Conservation (phyloP, 2,329 filamentous ascomycete genomes). For the Metarhizium sp. region DNA sequence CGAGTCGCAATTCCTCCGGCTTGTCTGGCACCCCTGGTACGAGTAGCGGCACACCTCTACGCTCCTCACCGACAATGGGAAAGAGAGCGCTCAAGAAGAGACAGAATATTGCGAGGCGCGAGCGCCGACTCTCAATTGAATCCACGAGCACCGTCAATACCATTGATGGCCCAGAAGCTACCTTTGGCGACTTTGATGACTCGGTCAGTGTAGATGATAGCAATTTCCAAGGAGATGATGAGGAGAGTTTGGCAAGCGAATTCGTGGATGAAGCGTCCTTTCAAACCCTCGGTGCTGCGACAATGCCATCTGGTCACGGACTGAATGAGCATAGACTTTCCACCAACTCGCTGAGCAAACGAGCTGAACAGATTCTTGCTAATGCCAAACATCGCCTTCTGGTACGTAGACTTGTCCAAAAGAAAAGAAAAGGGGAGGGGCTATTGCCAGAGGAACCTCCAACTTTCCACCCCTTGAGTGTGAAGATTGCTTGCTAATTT, state of each 20-base stretch:
- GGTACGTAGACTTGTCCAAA: constrained; percentile 40
- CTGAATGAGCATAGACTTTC: constrained; percentile 51
- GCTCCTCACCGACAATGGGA: constrained; percentile 37
- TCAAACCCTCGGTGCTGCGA: constrained; percentile 10
- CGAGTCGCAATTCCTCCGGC: constrained; percentile 27
- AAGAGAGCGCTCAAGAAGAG: constrained; percentile 34
- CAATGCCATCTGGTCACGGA: constrained; percentile 9
- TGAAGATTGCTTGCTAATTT: neutral
- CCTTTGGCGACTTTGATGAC: constrained; percentile 55
- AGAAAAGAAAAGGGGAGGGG: too few species aligned
- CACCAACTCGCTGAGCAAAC: constrained; percentile 65
- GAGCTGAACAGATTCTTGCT: constrained; percentile 82
- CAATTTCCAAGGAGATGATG: constrained; percentile 58
- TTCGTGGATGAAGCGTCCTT: constrained; percentile 37
- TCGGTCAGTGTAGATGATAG: constrained; percentile 53
- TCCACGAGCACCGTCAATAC: constrained; percentile 53
- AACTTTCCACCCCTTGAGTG: too few species aligned
- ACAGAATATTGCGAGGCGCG: constrained; percentile 32
- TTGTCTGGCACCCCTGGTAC: constrained; percentile 15
- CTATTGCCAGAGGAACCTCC: too few species aligned
- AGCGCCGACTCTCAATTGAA: constrained; percentile 46
- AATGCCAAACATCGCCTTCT: constrained; percentile 86
- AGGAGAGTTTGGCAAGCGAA: constrained; percentile 54
- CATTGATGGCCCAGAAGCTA: constrained; percentile 31
- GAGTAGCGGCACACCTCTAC: constrained; percentile 22